Conservation (phyloP, 768 basidiomycete genomes). For the Tubosaeta sp. region DNA sequence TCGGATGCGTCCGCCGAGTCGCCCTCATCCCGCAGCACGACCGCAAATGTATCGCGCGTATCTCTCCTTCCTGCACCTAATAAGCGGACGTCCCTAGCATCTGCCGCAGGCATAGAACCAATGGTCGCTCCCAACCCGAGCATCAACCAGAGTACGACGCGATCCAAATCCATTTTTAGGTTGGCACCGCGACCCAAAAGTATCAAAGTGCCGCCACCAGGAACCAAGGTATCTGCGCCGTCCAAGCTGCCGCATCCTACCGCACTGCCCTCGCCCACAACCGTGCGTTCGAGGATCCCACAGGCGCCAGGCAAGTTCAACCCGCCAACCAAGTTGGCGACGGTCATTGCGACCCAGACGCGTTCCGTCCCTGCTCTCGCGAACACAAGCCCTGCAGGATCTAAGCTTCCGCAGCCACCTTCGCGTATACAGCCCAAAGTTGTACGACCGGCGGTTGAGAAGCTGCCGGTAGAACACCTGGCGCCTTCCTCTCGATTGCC, state of each 20-base stretch:
- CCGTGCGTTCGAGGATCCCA: slow-evolving; percentile 18
- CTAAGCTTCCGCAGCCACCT: slow-evolving; percentile 22
- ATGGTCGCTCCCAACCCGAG: slow-evolving; percentile 2
- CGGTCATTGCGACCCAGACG: slow-evolving; percentile 25
- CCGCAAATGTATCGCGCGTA: slow-evolving; percentile 13
- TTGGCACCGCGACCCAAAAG: slow-evolving; percentile 25
- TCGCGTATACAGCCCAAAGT: slow-evolving; percentile 11
- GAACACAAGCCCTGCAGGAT: slow-evolving; percentile 1
- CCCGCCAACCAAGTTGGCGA: slow-evolving; percentile 29
- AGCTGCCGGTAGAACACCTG: neutral
- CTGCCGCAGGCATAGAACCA: slow-evolving; percentile 20
- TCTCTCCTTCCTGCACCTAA: slow-evolving; percentile 23
- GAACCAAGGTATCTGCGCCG: neutral
- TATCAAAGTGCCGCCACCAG: slow-evolving; percentile 13
- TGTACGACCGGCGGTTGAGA: slow-evolving; percentile 9
- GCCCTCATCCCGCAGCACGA: slow-evolving; percentile 7
- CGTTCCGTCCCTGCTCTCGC: neutral
- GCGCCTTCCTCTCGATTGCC: slow-evolving; percentile 16
- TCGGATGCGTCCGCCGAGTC: slow-evolving; percentile 15
- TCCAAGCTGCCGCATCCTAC: slow-evolving; percentile 16
- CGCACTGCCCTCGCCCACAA: slow-evolving; percentile 4
- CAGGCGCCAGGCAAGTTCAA: slow-evolving; percentile 23
- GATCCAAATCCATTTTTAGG: slow-evolving; percentile 31
- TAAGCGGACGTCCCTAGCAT: slow-evolving; percentile 28
- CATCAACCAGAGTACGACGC: neutral